These are phyloP conservation scores for Thuidium tamariscinum DNA, from an alignment of 225 moss, liverwort and hornwort species.

Conservation along the genomic window DNA sequence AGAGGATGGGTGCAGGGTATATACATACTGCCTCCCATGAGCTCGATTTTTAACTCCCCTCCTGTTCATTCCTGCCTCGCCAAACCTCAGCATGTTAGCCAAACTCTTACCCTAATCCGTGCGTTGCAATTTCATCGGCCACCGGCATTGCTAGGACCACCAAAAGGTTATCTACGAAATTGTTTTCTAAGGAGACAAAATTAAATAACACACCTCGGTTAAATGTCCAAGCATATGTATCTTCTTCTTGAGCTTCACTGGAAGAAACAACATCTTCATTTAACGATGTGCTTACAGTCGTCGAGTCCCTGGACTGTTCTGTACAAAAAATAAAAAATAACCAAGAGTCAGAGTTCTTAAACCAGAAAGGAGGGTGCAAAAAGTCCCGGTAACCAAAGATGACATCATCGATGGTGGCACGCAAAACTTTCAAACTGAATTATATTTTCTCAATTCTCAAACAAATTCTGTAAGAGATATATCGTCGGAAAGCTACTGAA, in stretches of 20 bases:
- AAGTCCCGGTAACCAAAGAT: neutral
- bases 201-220: neutral
- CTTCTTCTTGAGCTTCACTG: neutral
- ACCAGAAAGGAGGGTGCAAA: neutral
- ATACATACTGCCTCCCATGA: slow-evolving; percentile 7
- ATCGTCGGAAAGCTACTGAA: neutral
- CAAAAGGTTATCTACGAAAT: neutral
- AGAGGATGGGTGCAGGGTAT: slow-evolving; percentile 13
- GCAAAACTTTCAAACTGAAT: neutral
- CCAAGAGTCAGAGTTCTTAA: slow-evolving; percentile 13
- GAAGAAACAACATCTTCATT: neutral
- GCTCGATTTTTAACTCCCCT: neutral
- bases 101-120: neutral
- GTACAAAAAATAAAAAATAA: slow-evolving; percentile 4
- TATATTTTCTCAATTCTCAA: neutral
- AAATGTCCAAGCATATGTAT: neutral
- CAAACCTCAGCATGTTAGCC: neutral
- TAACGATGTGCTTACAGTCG: neutral
- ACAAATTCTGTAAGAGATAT: neutral
- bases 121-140: neutral
- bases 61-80: neutral
- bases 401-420: neutral
- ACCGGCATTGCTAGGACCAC: neutral
- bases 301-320: slow-evolving; percentile 25
- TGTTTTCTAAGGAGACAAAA: neutral